Conservation (phyloP, 306 rosid genomes). For the Abrus precatorius region DNA sequence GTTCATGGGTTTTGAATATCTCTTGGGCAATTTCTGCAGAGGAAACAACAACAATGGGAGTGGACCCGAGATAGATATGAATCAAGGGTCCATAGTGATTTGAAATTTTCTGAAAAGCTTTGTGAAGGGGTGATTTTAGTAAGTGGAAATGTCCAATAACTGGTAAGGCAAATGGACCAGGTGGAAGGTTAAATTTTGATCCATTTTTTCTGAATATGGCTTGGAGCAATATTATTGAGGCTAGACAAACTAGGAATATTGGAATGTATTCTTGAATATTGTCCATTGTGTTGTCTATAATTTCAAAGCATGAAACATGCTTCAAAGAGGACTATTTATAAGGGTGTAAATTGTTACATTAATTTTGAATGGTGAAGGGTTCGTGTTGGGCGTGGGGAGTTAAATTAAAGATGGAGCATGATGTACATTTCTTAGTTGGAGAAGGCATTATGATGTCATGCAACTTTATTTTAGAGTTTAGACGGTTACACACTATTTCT, state of each 20-base stretch:
- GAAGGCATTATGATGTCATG: slow-evolving; percentile 25
- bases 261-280: slow-evolving; percentile 51
- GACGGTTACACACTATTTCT: background rate
- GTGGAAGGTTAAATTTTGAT: slow-evolving; percentile 45
- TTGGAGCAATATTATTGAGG: slow-evolving; percentile 47
- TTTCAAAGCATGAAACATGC: background rate
- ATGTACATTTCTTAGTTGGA: background rate
- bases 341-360: background rate
- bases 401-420: background rate
- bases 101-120: slow-evolving; percentile 53
- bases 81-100: slow-evolving; percentile 64
- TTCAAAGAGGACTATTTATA: slow-evolving; percentile 32
- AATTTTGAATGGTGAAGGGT: background rate
- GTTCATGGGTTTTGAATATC: slow-evolving; percentile 60
- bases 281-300: slow-evolving; percentile 48
- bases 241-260: slow-evolving; percentile 53
- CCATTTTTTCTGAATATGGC: slow-evolving; percentile 45
- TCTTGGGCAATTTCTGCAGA: slow-evolving; percentile 66
- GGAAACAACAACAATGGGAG: slow-evolving; percentile 55
- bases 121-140: slow-evolving; percentile 51
- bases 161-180: slow-evolving; percentile 56
- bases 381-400: background rate
- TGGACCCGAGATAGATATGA: slow-evolving; percentile 61
- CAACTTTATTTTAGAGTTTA: background rate
- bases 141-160: slow-evolving; percentile 58